Base-by-base conservation (phyloP, 164 flowering plant genomes). In the Piper longum region DNA sequence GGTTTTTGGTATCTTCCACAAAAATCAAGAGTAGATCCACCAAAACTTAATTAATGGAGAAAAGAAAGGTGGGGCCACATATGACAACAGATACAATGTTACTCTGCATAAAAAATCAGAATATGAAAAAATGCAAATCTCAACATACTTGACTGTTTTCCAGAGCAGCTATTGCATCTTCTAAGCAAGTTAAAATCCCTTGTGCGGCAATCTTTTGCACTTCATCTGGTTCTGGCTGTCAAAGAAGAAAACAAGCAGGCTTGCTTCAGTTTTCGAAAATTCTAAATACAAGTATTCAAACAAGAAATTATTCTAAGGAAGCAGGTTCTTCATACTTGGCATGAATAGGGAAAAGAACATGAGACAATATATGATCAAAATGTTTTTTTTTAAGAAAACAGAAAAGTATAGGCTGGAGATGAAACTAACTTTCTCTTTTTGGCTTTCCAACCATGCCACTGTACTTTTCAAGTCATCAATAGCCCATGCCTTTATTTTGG, bases 111-210 rank as follows among this genome's bases (percentile, higher is more conserved):
- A 48, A 48, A 48, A 48, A 14, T 3, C 7, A n/a, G n/a, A n/a
- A n/a, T n/a, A n/a, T n/a, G n/a, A 13, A 9, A 48, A 48, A 48
- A 48, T 9, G 52, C 14, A 48, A 1, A 3, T 48, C 52, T 14
- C 11, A 5, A 43, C 52, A 18, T 73, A 88, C 99, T 88, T 83
- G 80, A 42, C 86, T 81, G 67, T 93, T 78, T 65, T 83, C 76
- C 19, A 93, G 84, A 74, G 85, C 79, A 62, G 83, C 88, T 73
- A 93, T 88, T 43, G 88, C 86, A 79, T 93, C 99, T 70, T 88
- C 88, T 72, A 93, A 77, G 77, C 95, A 90, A 26, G 90, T 86
- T 52, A 93, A 69, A 72, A 93, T 81, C 59, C 99, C 99, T 75
- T 82, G 84, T 44, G 86, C 84, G 56, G 96, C 97, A 71, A 93